Conservation (phyloP, 495 filamentous ascomycete species). For the Chlorociboria aeruginascens region DNA sequence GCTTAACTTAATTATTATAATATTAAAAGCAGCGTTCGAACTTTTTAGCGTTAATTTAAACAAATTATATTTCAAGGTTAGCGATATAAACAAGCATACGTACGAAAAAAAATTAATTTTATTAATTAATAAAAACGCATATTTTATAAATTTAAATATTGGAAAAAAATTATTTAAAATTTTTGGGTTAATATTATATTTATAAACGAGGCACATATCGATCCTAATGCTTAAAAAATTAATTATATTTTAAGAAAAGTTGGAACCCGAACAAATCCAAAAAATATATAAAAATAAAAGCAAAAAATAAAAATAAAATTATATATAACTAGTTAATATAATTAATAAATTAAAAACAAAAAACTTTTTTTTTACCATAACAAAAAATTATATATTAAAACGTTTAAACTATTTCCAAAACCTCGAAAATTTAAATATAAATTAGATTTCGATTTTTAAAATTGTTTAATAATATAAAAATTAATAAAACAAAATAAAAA, state of each 20-base stretch:
- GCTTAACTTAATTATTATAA: not conserved
- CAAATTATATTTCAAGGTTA: not conserved
- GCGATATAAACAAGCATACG: slow-evolving; percentile 4
- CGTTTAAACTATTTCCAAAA: not conserved
- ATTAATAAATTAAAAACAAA: slow-evolving; percentile 3
- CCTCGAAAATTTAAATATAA: not conserved
- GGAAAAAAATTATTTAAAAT: not conserved
- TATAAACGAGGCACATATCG: not conserved
- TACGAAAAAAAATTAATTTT: slow-evolving; percentile 1
- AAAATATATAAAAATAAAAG: not conserved
- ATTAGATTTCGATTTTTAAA: not conserved
- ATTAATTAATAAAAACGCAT: not conserved
- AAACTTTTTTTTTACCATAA: slow-evolving; percentile 9
- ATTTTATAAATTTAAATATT: not conserved
- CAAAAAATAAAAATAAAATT: slow-evolving; percentile 1
- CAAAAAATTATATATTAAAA: not conserved
- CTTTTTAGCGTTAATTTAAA: not conserved
- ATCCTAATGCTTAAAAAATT: not conserved
- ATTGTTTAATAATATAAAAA: not conserved
- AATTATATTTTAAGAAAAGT: slow-evolving; percentile 4
- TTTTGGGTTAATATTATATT: not conserved
- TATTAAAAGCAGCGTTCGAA: not conserved
- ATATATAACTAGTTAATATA: slow-evolving; percentile 2
- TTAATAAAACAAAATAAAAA: too few relatives aligned
- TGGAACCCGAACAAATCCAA: too few relatives aligned